These are phyloP conservation scores for Fusarium pseudoanthophilum DNA, from an alignment of 2,329 filamentous ascomycete species.

Conservation along the genomic window DNA sequence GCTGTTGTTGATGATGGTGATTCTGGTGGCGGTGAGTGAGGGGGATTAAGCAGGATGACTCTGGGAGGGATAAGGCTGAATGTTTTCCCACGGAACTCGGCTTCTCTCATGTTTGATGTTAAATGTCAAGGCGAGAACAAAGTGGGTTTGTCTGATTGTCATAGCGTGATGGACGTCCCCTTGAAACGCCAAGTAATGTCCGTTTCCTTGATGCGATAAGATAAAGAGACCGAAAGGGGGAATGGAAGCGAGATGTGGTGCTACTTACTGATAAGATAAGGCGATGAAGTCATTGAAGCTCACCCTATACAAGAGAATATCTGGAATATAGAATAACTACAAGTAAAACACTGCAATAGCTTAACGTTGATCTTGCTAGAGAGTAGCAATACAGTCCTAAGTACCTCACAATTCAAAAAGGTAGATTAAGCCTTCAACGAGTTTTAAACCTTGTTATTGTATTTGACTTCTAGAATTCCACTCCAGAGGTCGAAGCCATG, in stretches of 20 bases:
- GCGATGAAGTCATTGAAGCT: fast-evolving
- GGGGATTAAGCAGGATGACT: not conserved
- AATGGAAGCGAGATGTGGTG: not conserved
- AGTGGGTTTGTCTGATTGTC: not conserved
- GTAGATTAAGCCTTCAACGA: too few relatives aligned
- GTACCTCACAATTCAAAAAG: too few relatives aligned
- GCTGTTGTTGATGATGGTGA: not conserved
- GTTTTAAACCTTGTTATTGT: too few relatives aligned
- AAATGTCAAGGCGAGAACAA: not conserved
- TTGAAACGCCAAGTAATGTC: slow-evolving; percentile 13
- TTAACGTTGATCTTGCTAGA: too few relatives aligned
- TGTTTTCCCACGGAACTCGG: slow-evolving; percentile 3
- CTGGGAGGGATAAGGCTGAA: not conserved
- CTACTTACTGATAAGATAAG: not conserved
- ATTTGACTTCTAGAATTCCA: too few relatives aligned
- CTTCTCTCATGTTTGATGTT: not conserved
- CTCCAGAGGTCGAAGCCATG: too few relatives aligned
- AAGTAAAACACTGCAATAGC: too few relatives aligned
- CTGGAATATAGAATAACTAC: too few relatives aligned
- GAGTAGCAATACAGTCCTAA: too few relatives aligned
- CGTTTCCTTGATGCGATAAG: not conserved
- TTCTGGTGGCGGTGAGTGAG: not conserved
- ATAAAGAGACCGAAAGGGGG: not conserved
- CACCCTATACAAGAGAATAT: not conserved
- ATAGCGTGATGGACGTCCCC: not conserved